phyloP scores from a whole-genome alignment of 768 basidiomycete genomes.

The Rhodocollybia butyracea region DNA sequence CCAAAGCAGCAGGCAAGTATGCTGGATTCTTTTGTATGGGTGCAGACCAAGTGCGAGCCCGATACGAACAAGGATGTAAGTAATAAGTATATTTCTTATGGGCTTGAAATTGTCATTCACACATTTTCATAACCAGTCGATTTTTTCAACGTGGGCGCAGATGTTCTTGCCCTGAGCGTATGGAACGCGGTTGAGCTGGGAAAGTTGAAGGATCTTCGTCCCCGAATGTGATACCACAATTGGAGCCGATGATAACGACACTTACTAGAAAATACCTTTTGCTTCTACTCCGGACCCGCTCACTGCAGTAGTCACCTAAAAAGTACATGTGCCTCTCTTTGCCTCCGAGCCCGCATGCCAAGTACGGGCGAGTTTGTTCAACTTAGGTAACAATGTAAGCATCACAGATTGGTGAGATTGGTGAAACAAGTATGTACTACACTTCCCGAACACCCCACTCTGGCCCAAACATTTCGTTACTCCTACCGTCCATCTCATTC shows the following conservation, averaged over 20 bases:
- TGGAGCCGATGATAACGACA: too few species aligned
- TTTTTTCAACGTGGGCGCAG: constrained; percentile 17
- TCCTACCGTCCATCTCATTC: constrained; percentile 21
- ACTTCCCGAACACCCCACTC: constrained; percentile 18
- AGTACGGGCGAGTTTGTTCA: too few species aligned
- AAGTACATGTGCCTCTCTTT: too few species aligned
- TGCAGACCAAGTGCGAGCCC: constrained; percentile 13
- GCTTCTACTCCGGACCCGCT: too few species aligned
- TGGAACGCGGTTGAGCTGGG: constrained; percentile 14
- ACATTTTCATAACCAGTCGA: constrained; percentile 10
- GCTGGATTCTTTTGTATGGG: constrained; percentile 17
- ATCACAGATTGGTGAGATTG: too few species aligned
- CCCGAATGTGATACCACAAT: too few species aligned
- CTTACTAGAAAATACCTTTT: too few species aligned
- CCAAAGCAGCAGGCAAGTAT: constrained; percentile 17
- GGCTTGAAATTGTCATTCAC: not conserved
- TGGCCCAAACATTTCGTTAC: constrained; percentile 23
- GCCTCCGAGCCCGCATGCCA: too few species aligned
- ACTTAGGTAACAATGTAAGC: too few species aligned
- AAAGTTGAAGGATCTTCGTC: not conserved
- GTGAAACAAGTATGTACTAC: too few species aligned
- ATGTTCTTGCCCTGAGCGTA: constrained; percentile 12
- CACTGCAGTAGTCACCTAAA: too few species aligned
- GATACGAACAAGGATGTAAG: constrained; percentile 17
- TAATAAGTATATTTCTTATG: not conserved